A percentile compares a stretch with the other conserved stretches of the same genome.
phyloP scores from a whole-genome alignment of 2,329 filamentous ascomycete genomes.

The Cytospora mali region DNA sequence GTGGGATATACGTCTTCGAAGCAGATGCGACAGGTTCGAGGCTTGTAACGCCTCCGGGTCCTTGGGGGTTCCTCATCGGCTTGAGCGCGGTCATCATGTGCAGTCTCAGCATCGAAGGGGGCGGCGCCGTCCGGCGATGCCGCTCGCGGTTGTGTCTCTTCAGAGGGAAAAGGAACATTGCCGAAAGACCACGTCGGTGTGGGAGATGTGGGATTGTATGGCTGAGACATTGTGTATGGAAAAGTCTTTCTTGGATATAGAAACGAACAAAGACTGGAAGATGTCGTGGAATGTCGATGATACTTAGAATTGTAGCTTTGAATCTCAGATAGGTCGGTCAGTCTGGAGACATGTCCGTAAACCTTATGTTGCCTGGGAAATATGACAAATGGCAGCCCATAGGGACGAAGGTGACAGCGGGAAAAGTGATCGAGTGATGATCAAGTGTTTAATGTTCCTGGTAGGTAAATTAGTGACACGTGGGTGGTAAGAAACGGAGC shows the following conservation, averaged over 20 bases:
- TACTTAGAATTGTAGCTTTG: neutral
- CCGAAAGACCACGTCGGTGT: slow-evolving; percentile 23
- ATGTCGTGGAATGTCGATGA: neutral
- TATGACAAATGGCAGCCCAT: neutral
- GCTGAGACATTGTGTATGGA: slow-evolving; percentile 5
- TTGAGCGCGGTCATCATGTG: slow-evolving; percentile 23
- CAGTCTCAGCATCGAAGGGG: slow-evolving; percentile 4
- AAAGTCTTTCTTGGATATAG: neutral
- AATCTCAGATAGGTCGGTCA: neutral
- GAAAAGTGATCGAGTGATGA: neutral
- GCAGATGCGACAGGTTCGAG: slow-evolving; percentile 86
- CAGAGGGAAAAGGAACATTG: neutral
- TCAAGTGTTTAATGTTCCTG: neutral
- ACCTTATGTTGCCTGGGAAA: neutral
- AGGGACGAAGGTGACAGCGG: neutral
- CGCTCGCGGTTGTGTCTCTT: slow-evolving; percentile 3
- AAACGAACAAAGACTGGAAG: neutral
- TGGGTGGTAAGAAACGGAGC: neutral
- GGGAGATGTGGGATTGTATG: slow-evolving; percentile 4
- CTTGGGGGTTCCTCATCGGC: slow-evolving; percentile 31
- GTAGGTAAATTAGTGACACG: neutral
- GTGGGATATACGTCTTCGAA: slow-evolving; percentile 66
- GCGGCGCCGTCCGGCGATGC: slow-evolving; percentile 5
- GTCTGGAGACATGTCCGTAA: neutral
- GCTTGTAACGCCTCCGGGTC: slow-evolving; percentile 58